phyloP scores from a whole-genome alignment of 1,284 basidiomycete species.

The Irpex sp. region DNA sequence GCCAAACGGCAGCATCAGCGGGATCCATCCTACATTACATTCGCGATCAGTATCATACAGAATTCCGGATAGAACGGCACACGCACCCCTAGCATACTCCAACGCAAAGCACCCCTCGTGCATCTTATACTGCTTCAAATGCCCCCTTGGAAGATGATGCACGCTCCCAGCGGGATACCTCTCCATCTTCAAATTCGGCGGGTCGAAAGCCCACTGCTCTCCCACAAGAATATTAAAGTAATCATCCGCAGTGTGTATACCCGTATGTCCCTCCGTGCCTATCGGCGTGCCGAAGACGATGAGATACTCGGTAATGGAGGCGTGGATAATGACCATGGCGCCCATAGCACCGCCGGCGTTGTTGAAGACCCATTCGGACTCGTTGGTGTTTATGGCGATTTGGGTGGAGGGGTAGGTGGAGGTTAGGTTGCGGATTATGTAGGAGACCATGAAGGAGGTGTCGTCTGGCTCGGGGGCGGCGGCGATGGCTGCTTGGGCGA shows the following conservation, averaged over 20 bases:
- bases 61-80: neutral
- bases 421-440: constrained; percentile 76
- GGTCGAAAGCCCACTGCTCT: constrained; percentile 87
- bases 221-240: constrained; percentile 96
- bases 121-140: constrained; percentile 97
- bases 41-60: neutral
- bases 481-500: constrained; percentile 70
- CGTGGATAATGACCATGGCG: constrained; percentile 96
- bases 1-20: constrained; percentile 90
- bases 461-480: constrained; percentile 46
- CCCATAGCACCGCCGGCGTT: constrained; percentile 99
- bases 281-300: constrained; percentile 95
- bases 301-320: constrained; percentile 90
- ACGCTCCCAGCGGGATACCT: constrained; percentile 81
- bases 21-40: constrained; percentile 73
- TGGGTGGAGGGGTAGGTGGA: constrained; percentile 55
- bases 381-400: constrained; percentile 60
- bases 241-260: constrained; percentile 93
- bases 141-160: constrained; percentile 79
- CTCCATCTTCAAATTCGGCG: constrained; percentile 83
- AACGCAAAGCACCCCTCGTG: constrained; percentile 93
- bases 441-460: constrained; percentile 66
- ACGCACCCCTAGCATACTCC: constrained; percentile 86
- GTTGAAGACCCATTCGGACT: constrained; percentile 92
- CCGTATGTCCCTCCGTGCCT: constrained; percentile 95